Evolutionary conservation across 768 basidiomycete genomes (phyloP).

Genomic region (Imleria badia): DNA sequence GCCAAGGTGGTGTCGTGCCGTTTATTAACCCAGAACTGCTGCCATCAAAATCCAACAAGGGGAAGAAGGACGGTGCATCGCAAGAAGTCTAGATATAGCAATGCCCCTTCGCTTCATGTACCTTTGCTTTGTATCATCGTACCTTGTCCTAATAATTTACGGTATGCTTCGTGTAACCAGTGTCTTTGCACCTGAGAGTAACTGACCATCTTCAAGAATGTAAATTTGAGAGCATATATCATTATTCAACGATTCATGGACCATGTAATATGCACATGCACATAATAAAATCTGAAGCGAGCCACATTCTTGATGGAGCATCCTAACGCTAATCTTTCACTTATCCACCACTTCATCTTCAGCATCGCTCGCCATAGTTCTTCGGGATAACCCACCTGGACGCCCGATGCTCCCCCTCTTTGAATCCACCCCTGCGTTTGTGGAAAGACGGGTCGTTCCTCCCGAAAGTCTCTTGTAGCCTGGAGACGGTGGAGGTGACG

Average conservation of each 20-base stretch:
- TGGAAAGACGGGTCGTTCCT: slow-evolving; percentile 16
- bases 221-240: not conserved
- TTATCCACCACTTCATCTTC: slow-evolving; percentile 66
- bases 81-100: slow-evolving; percentile 44
- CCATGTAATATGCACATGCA: not conserved
- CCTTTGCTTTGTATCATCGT: slow-evolving; percentile 24
- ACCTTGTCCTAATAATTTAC: slow-evolving; percentile 30
- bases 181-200: not conserved
- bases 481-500: slow-evolving; percentile 39
- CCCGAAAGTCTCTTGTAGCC: slow-evolving; percentile 49
- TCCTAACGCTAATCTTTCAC: slow-evolving; percentile 1
- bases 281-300: not conserved
- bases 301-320: not conserved
- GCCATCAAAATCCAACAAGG: slow-evolving; percentile 45
- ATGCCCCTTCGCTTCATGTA: slow-evolving; percentile 1
- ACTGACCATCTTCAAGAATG: too few relatives aligned
- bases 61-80: slow-evolving; percentile 49
- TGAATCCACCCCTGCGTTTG: slow-evolving; percentile 7
- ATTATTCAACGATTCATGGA: not conserved
- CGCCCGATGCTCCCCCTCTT: slow-evolving; percentile 46
- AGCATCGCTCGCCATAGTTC: slow-evolving; percentile 83
- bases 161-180: slow-evolving; percentile 27
- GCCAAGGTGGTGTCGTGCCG: slow-evolving; percentile 75
- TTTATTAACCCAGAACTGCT: slow-evolving; percentile 54
- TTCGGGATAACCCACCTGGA: slow-evolving; percentile 56